These are phyloP conservation scores for Trichoderma afroharzianum DNA, from an alignment of 2,329 filamentous ascomycete genomes.

Conservation along the genomic window DNA sequence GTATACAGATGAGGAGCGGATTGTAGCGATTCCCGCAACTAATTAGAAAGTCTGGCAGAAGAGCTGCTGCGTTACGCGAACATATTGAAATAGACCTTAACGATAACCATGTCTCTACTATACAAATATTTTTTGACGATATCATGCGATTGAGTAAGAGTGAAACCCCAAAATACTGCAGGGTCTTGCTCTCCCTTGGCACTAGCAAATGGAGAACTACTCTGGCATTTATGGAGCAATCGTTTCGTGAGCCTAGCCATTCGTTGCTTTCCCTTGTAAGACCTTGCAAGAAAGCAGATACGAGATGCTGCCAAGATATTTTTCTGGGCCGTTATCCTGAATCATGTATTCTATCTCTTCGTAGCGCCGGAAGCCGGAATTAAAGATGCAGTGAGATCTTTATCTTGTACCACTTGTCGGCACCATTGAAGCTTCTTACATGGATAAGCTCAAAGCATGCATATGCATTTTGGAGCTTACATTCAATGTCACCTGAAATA, in stretches of 20 bases:
- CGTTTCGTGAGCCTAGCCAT: background rate
- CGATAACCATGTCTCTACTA: background rate
- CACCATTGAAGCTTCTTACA: background rate
- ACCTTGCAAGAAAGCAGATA: background rate
- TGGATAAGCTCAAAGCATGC: background rate
- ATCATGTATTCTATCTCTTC: background rate
- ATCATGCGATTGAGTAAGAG: background rate
- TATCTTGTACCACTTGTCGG: background rate
- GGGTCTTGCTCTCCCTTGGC: background rate
- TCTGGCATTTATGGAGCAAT: background rate
- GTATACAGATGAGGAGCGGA: background rate
- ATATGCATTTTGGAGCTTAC: background rate
- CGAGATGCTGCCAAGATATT: background rate
- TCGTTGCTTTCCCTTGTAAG: background rate
- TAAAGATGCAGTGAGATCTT: background rate
- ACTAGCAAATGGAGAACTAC: background rate
- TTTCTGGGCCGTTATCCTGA: background rate
- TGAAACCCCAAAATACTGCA: background rate
- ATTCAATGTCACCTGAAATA: background rate
- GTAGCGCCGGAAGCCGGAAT: background rate
- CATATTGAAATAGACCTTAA: background rate
- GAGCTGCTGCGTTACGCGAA: background rate
- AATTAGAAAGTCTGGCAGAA: background rate
- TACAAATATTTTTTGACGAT: background rate
- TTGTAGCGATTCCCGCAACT: background rate